Conservation (phyloP, 1,284 basidiomycete species). For the Boletus austroedulis region DNA sequence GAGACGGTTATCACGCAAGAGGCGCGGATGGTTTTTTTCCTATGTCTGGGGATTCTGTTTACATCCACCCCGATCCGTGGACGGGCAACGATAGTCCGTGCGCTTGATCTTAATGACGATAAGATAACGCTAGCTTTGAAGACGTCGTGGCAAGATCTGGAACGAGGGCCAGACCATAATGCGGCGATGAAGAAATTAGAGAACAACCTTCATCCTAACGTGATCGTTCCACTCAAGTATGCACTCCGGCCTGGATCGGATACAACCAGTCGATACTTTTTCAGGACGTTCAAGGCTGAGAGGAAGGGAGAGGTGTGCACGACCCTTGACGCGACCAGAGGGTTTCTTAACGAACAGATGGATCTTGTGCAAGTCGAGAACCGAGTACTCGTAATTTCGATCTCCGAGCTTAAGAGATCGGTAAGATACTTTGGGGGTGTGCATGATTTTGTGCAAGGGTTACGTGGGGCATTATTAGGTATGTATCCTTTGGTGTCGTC, state of each 20-base stretch:
- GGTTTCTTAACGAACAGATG: not conserved
- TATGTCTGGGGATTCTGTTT: conserved; percentile 9
- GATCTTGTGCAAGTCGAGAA: not conserved
- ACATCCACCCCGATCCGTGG: conserved; percentile 14
- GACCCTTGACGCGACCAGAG: conserved; percentile 3
- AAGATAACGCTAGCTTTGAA: conserved; percentile 2
- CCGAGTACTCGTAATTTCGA: not conserved
- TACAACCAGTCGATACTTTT: not conserved
- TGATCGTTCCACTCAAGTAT: conserved; percentile 3
- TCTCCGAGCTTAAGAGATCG: conserved; percentile 2
- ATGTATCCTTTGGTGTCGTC: not conserved
- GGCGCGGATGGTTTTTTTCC: conserved; percentile 1
- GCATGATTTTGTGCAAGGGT: conserved; percentile 14
- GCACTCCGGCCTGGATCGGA: not conserved
- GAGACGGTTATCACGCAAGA: not conserved
- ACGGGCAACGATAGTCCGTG: conserved; percentile 9
- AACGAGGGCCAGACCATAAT: not conserved
- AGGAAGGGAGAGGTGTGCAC: not conserved
- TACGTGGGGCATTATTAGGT: conserved; percentile 14
- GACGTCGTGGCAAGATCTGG: conserved; percentile 16
- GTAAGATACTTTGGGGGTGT: conserved; percentile 17
- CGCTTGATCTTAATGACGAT: not conserved
- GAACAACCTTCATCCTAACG: not conserved
- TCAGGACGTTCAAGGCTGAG: not conserved
- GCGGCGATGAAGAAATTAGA: not conserved